Conservation (phyloP, 2,329 filamentous ascomycete species). For the Hypomyces perniciosus region DNA sequence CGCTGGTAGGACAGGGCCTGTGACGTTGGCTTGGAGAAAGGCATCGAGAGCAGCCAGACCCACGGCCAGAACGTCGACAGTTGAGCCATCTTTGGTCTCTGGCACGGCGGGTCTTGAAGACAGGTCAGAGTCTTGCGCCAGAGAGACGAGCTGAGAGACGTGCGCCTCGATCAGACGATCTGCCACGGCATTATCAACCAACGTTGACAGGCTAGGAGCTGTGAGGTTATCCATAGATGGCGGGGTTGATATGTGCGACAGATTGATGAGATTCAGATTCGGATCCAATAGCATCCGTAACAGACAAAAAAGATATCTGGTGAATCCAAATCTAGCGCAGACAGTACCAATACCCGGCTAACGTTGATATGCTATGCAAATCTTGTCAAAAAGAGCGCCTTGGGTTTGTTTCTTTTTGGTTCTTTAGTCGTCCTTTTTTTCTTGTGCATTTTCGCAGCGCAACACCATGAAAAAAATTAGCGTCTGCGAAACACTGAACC, state of each 20-base stretch:
- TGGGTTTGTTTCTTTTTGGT: too few relatives aligned
- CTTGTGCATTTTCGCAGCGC: too few relatives aligned
- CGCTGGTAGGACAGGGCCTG: conserved; percentile 65
- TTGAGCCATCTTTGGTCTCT: not conserved
- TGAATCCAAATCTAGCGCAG: too few relatives aligned
- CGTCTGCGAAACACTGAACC: too few relatives aligned
- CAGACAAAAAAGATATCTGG: too few relatives aligned
- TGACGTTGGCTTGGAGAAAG: conserved; percentile 83
- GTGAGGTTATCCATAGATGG: not conserved
- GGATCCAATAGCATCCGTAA: too few relatives aligned
- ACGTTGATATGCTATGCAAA: too few relatives aligned
- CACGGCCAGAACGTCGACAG: conserved; percentile 20
- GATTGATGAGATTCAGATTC: not conserved
- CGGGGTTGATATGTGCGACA: conserved; percentile 2
- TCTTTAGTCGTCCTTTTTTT: too few relatives aligned
- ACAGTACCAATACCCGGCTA: too few relatives aligned
- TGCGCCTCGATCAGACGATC: conserved; percentile 10
- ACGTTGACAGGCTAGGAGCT: conserved; percentile 1
- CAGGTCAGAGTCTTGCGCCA: not conserved
- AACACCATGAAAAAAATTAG: too few relatives aligned
- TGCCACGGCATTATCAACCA: conserved; percentile 7
- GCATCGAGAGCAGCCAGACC: conserved; percentile 51
- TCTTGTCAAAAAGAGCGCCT: too few relatives aligned
- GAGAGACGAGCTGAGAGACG: conserved; percentile 4
- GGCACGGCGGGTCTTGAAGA: not conserved